phyloP scores from a whole-genome alignment of 2,329 filamentous ascomycete species.

The Ophiostoma triangulosporum region DNA sequence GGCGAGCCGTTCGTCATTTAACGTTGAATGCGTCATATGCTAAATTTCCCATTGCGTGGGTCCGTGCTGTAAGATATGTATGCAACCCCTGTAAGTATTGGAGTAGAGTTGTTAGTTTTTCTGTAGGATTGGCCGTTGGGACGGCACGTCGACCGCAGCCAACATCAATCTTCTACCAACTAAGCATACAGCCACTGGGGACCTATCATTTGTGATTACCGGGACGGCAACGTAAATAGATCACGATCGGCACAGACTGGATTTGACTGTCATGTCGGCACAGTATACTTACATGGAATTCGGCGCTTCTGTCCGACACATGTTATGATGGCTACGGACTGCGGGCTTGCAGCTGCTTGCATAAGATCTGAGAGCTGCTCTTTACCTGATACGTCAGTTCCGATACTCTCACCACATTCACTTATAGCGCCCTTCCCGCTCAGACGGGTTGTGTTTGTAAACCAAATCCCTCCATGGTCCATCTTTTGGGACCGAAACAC shows the following conservation, averaged over 20 bases:
- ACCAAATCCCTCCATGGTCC: background rate
- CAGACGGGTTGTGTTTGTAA: background rate
- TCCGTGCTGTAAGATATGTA: too few relatives aligned
- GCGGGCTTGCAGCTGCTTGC: background rate
- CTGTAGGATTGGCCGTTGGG: background rate
- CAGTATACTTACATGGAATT: background rate
- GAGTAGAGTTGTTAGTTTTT: background rate
- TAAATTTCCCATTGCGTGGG: too few relatives aligned
- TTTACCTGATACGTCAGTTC: background rate
- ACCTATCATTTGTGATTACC: background rate
- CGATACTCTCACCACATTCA: background rate
- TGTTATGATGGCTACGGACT: background rate
- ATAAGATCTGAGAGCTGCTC: background rate
- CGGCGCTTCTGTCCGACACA: background rate
- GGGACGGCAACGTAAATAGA: background rate
- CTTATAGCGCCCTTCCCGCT: too few relatives aligned
- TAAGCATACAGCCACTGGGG: background rate
- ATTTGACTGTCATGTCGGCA: background rate
- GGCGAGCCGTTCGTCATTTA: too few relatives aligned
- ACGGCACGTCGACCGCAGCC: background rate
- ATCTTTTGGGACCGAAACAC: background rate
- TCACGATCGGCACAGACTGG: background rate
- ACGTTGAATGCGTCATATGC: too few relatives aligned
- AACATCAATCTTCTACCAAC: background rate
- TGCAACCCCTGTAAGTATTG: too few relatives aligned